Conservation (phyloP, 495 filamentous ascomycete species). For the Talaromyces stipitatus region DNA sequence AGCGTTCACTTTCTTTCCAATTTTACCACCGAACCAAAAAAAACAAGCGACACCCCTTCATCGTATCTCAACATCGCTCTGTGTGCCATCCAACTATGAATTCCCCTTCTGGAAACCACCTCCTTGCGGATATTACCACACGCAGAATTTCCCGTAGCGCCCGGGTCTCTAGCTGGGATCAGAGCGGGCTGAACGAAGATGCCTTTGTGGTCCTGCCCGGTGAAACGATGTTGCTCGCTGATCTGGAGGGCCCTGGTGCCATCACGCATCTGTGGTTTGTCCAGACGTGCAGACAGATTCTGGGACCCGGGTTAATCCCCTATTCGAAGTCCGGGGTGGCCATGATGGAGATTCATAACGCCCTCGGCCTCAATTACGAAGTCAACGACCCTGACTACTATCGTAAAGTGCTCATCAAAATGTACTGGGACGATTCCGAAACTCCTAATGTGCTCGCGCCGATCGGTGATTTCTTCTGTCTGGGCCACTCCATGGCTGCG, state of each 20-base stretch:
- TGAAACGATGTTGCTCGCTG: slow-evolving; percentile 12
- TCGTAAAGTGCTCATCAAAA: slow-evolving; percentile 18
- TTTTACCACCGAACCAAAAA: not conserved
- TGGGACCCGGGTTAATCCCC: slow-evolving; percentile 16
- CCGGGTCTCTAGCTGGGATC: slow-evolving; percentile 16
- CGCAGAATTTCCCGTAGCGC: slow-evolving; percentile 5
- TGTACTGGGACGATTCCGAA: slow-evolving; percentile 12
- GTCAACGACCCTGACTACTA: slow-evolving; percentile 18
- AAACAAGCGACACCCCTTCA: not conserved
- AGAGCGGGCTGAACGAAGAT: slow-evolving; percentile 16
- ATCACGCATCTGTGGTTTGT: slow-evolving; percentile 5
- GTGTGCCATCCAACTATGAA: not conserved
- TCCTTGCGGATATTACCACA: not conserved
- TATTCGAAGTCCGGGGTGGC: slow-evolving; percentile 18
- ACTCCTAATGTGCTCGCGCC: slow-evolving; percentile 15
- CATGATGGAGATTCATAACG: slow-evolving; percentile 17
- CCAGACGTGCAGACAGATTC: slow-evolving; percentile 14
- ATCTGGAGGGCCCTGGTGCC: slow-evolving; percentile 10
- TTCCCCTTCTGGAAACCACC: not conserved
- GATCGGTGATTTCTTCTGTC: slow-evolving; percentile 16
- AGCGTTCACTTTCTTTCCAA: not conserved
- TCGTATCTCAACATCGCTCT: not conserved
- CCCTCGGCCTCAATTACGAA: slow-evolving; percentile 17
- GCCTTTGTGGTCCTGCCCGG: slow-evolving; percentile 16
- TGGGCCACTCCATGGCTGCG: slow-evolving; percentile 15